Base-by-base conservation (phyloP, 2,329 filamentous ascomycete genomes). In the Rhynchosporium graminicola region DNA sequence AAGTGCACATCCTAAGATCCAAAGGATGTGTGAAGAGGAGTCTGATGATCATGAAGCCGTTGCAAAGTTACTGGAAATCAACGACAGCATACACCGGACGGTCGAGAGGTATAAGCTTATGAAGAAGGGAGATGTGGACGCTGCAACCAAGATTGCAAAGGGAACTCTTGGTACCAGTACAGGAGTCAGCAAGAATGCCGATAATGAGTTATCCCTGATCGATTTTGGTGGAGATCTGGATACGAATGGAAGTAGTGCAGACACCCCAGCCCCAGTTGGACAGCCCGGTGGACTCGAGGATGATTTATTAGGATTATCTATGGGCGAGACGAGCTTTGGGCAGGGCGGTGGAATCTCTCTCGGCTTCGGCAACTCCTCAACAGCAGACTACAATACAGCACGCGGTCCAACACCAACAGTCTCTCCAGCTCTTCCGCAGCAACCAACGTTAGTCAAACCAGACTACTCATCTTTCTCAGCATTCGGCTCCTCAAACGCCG, bases 11-110 rank as follows among this genome's bases (percentile, higher is more conserved):
- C 95, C 95, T 8, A 99, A 99, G 80, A 98, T 99, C 68, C 94
- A 98, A 75, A 97, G 92, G 78, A 99, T 99, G 94, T 98, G 94
- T 73, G 94, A 98, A 76, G 95, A 99, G 76, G 95, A 99, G 74
- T 97, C 93, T 10, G 94, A 98, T 65, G 95, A 99, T 73, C 88
- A 92, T 65, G 95, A 97, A 78, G 95, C 95, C 4, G 95, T 99
- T 5, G 91, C 92, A 48, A 97, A 97, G 77, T 82, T 99, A 10
- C 83, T 99, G 61, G 92, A 98, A 74, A 98, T 99, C 73, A 99
- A 99, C 74, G 95, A 99, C 77, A 97, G 93, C 78, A 99, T 99
- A 84, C 91, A 98, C 74, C 87, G 94, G 66, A 99, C 95, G 1
- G 91, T 98, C 61, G 92, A 98, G 77, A 83, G 95, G 67, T 99